Evolutionary conservation across 768 basidiomycete species (phyloP).

Genomic region (Tulasnella sp.): DNA sequence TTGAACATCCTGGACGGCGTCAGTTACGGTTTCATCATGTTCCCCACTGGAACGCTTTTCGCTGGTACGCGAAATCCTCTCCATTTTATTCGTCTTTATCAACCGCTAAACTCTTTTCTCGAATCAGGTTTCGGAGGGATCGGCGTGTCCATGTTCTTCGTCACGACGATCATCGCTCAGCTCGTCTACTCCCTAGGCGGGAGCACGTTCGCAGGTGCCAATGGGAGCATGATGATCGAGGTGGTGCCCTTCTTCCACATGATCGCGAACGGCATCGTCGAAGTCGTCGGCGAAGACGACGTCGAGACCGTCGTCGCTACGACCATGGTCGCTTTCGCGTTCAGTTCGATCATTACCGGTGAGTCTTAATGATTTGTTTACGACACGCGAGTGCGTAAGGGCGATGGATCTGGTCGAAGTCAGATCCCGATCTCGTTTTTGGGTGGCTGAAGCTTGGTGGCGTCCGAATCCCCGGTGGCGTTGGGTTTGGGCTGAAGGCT

Average conservation of each 20-base stretch:
- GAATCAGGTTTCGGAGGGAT: constrained; percentile 61
- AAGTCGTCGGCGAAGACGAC: constrained; percentile 64
- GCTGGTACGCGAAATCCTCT: constrained; percentile 36
- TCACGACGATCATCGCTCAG: constrained; percentile 78
- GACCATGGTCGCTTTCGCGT: constrained; percentile 80
- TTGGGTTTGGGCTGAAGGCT: neutral
- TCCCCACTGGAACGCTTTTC: constrained; percentile 81
- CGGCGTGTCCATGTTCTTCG: constrained; percentile 95
- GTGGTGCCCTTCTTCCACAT: constrained; percentile 98
- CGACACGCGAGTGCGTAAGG: constrained; percentile 73
- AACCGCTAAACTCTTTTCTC: too few relatives aligned
- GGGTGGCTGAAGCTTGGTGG: neutral
- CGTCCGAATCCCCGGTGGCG: neutral
- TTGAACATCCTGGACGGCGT: constrained; percentile 93
- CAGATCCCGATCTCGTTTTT: neutral
- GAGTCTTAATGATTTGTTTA: constrained; percentile 8
- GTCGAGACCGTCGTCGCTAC: constrained; percentile 79
- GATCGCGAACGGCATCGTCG: constrained; percentile 70
- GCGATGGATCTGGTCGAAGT: neutral
- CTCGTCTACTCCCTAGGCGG: constrained; percentile 82
- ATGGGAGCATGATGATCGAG: constrained; percentile 98
- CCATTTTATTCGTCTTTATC: neutral
- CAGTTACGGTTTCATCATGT: constrained; percentile 95
- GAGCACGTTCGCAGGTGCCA: constrained; percentile 83
- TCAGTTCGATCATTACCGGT: constrained; percentile 87